phyloP scores from a whole-genome alignment of 768 basidiomycete genomes.

The Leccinellum rugosiceps region DNA sequence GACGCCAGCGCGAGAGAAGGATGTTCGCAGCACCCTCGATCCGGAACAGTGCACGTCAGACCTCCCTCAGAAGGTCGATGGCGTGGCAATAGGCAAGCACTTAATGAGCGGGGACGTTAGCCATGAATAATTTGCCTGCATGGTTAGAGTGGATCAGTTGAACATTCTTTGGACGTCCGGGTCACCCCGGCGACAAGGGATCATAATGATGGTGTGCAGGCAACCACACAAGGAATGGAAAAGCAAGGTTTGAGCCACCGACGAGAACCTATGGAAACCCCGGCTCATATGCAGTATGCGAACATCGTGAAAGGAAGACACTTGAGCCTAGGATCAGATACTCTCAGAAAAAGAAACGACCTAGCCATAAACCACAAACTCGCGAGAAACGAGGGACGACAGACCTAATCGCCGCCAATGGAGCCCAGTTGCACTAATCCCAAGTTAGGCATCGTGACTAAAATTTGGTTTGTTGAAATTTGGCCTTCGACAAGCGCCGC shows the following conservation, averaged over 20 bases:
- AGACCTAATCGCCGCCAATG: not conserved
- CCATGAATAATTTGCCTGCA: slow-evolving; percentile 15
- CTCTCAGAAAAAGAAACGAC: not conserved
- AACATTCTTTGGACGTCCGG: not conserved
- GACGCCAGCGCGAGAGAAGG: not conserved
- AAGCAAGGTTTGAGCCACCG: slow-evolving; percentile 2
- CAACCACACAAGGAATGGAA: not conserved
- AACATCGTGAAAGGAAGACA: too few relatives aligned
- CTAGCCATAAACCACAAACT: not conserved
- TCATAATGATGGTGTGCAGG: not conserved
- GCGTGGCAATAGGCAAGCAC: too few relatives aligned
- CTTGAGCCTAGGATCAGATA: too few relatives aligned
- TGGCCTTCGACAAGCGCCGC: too few relatives aligned
- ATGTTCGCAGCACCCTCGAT: slow-evolving; percentile 38
- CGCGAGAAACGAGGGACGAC: not conserved
- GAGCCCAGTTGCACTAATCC: not conserved
- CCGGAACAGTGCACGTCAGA: slow-evolving; percentile 28
- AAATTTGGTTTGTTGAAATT: too few relatives aligned
- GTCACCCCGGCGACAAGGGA: too few relatives aligned
- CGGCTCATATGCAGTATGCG: not conserved
- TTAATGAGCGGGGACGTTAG: slow-evolving; percentile 23
- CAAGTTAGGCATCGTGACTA: too few relatives aligned
- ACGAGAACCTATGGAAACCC: not conserved
- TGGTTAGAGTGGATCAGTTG: not conserved
- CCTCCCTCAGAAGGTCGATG: too few relatives aligned